These are phyloP conservation scores for Myxozyma mucilagina DNA, from an alignment of 805 yeast species.

Conservation along the genomic window DNA sequence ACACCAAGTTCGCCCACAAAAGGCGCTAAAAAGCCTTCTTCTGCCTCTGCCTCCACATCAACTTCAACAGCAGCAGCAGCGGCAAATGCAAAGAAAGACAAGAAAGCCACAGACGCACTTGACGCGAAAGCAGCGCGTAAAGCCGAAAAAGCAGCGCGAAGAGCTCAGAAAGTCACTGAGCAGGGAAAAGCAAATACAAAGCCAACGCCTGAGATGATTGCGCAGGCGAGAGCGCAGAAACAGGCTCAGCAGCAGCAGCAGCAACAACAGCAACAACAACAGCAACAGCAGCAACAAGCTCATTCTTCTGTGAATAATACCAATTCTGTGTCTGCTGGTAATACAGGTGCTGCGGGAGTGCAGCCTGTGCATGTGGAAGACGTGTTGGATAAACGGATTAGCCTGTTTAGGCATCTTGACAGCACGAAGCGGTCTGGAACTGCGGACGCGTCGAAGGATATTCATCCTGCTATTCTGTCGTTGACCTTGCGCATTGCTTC, in stretches of 20 bases:
- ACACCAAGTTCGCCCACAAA: slow-evolving; percentile 9
- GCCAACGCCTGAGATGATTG: slow-evolving; percentile 10
- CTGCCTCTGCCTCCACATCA: too few relatives aligned
- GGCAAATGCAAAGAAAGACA: background rate
- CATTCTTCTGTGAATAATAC: slow-evolving; percentile 36
- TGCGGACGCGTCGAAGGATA: slow-evolving; percentile 60
- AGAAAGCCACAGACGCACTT: background rate
- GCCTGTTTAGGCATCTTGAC: slow-evolving; percentile 45
- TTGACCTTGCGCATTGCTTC: slow-evolving; percentile 79
- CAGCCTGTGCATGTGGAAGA: slow-evolving; percentile 34
- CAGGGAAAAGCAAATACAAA: slow-evolving; percentile 19
- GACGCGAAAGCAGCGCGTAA: slow-evolving; percentile 75
- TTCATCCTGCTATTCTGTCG: slow-evolving; percentile 82
- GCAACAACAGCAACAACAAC: background rate
- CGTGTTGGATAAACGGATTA: slow-evolving; percentile 33
- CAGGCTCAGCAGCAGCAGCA: slow-evolving; percentile 11
- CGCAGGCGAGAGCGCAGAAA: slow-evolving; percentile 3
- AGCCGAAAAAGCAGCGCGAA: slow-evolving; percentile 85
- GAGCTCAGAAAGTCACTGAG: slow-evolving; percentile 79
- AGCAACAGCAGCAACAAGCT: slow-evolving; percentile 44
- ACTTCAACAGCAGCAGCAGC: background rate
- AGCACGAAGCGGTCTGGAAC: slow-evolving; percentile 45
- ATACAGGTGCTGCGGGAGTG: slow-evolving; percentile 46
- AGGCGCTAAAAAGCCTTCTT: slow-evolving; percentile 12
- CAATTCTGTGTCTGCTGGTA: slow-evolving; percentile 47